phyloP scores from a whole-genome alignment of 139 green algal genomes.

The Tetraselmis striata region DNA sequence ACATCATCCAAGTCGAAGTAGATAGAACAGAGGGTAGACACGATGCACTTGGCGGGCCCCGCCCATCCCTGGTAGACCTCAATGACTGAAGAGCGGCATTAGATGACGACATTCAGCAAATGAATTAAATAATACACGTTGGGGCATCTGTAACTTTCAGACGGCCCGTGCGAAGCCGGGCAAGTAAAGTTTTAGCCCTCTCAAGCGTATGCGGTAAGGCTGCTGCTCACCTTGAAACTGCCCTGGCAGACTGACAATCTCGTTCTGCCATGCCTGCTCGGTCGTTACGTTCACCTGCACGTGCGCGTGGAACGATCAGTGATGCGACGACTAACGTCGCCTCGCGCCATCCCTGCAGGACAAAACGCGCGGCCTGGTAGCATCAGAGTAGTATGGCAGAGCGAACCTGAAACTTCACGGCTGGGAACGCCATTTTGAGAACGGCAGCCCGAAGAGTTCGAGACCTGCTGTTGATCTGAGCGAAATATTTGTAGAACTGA shows the following conservation, averaged over 20 bases:
- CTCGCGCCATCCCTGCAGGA: too few relatives aligned
- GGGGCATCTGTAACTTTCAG: too few relatives aligned
- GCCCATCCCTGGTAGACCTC: background rate
- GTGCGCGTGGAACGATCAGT: too few relatives aligned
- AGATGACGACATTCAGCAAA: too few relatives aligned
- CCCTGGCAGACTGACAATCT: background rate
- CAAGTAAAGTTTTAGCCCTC: too few relatives aligned
- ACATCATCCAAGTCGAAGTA: background rate
- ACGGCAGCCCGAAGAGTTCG: too few relatives aligned
- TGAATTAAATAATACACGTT: too few relatives aligned
- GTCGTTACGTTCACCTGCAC: background rate
- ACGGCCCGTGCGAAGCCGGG: too few relatives aligned
- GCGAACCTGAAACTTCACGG: background rate
- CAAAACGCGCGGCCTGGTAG: background rate
- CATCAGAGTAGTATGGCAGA: background rate
- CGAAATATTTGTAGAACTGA: too few relatives aligned
- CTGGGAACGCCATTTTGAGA: background rate
- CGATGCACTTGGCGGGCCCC: background rate
- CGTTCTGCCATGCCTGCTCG: background rate
- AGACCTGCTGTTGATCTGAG: too few relatives aligned
- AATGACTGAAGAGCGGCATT: too few relatives aligned
- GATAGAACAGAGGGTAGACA: background rate
- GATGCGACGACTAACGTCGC: background rate
- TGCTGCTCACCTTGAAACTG: background rate
- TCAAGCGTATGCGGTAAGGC: too few relatives aligned